Conservation (phyloP, 805 yeast species). For the Lipomyces lipofer region DNA sequence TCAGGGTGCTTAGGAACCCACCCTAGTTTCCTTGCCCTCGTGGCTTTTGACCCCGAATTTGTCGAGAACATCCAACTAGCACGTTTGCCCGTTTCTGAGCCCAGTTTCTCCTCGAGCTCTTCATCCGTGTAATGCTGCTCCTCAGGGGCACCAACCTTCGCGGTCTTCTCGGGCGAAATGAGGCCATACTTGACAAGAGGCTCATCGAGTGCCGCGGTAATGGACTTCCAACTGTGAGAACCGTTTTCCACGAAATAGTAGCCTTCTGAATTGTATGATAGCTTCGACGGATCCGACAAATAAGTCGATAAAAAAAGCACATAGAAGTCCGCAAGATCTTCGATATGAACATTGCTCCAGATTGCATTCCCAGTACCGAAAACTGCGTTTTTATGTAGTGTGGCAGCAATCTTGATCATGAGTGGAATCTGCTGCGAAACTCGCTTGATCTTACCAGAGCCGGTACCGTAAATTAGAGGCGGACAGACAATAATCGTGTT, state of each 20-base stretch:
- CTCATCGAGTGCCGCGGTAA: slow-evolving; percentile 34
- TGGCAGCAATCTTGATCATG: slow-evolving; percentile 32
- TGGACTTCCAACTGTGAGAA: slow-evolving; percentile 40
- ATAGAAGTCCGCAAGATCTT: slow-evolving; percentile 42
- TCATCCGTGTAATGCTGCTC: slow-evolving; percentile 2
- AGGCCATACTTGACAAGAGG: slow-evolving; percentile 28
- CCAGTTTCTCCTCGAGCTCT: not conserved
- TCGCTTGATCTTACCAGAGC: slow-evolving; percentile 40
- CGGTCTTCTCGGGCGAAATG: slow-evolving; percentile 11
- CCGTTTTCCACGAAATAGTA: slow-evolving; percentile 43
- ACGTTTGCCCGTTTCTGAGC: not conserved
- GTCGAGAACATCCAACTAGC: slow-evolving; percentile 4
- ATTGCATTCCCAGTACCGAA: slow-evolving; percentile 40
- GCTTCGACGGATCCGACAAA: slow-evolving; percentile 29
- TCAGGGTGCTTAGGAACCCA: slow-evolving; percentile 20
- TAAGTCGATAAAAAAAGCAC: slow-evolving; percentile 35
- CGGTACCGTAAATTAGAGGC: slow-evolving; percentile 42
- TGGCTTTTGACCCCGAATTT: slow-evolving; percentile 19
- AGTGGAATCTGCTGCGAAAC: slow-evolving; percentile 41
- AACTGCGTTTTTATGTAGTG: slow-evolving; percentile 35
- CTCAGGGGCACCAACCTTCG: slow-evolving; percentile 9
- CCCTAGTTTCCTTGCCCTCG: slow-evolving; percentile 19
- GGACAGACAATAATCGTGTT: slow-evolving; percentile 42
- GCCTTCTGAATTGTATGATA: slow-evolving; percentile 41
- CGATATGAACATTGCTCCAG: slow-evolving; percentile 44